phyloP scores from a whole-genome alignment of 2,329 filamentous ascomycete genomes.

The Alternaria ethzedia region DNA sequence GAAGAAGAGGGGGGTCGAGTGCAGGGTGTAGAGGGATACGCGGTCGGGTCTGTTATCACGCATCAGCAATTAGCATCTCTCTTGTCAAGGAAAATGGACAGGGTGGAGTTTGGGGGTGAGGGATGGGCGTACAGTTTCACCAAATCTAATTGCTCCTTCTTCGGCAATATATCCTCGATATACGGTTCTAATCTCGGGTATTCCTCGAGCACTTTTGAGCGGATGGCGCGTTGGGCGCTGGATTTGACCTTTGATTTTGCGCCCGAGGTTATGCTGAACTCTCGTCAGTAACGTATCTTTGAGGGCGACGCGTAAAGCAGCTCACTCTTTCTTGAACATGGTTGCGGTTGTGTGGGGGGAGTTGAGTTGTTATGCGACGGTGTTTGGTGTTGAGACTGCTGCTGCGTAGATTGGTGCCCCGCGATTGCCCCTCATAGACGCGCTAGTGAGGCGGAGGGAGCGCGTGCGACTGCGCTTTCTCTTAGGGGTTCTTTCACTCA shows the following conservation, averaged over 20 bases:
- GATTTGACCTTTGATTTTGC: slow-evolving; percentile 98
- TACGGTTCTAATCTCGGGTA: slow-evolving; percentile 86
- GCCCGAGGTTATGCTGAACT: slow-evolving; percentile 70
- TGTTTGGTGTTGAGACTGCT: slow-evolving; percentile 12
- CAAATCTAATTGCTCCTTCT: slow-evolving; percentile 87
- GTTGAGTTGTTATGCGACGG: background rate
- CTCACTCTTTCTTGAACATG: slow-evolving; percentile 49
- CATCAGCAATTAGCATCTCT: too few relatives aligned
- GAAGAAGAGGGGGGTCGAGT: slow-evolving; percentile 83
- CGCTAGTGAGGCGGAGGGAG: slow-evolving; percentile 7
- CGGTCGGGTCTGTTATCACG: slow-evolving; percentile 85
- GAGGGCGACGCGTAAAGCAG: background rate
- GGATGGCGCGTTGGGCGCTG: slow-evolving; percentile 86
- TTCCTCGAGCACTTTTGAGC: slow-evolving; percentile 78
- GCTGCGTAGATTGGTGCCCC: slow-evolving; percentile 4
- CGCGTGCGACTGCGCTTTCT: background rate
- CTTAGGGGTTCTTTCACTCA: background rate
- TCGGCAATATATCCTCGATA: slow-evolving; percentile 94
- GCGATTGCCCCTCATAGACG: slow-evolving; percentile 14
- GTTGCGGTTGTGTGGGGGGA: slow-evolving; percentile 11
- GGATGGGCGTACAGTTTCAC: slow-evolving; percentile 88
- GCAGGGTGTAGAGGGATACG: slow-evolving; percentile 85
- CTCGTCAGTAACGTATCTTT: too few relatives aligned
- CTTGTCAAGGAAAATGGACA: too few relatives aligned
- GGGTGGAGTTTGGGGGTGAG: too few relatives aligned